Base-by-base conservation (phyloP, 2,329 filamentous ascomycete genomes). In the Colletotrichum sp. region DNA sequence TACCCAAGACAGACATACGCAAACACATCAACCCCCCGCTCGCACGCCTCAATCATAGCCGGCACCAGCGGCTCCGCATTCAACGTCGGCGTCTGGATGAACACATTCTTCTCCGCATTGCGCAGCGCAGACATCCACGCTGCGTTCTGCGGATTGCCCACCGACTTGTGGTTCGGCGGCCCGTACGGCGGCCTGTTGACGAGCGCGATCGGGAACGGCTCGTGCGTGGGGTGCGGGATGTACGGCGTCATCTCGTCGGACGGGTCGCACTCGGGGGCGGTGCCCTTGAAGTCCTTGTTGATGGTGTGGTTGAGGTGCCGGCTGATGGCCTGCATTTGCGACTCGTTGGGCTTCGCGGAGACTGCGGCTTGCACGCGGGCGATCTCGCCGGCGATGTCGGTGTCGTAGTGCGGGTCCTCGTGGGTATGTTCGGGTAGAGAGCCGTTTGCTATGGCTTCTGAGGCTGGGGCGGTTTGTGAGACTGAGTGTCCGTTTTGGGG, bases 1-100 rank as follows among this genome's bases (percentile, higher is more conserved):
- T 96, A 96, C 2, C 95, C 94, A 1, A 96, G 89, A 78, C 93
- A 95, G 2, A 95, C 88, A 77, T 95, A 96, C 81, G 92, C 93
- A 1, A 90, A 92, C 0, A 96, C 91, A 67, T 92, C 86, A 1
- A 96, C 84, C 0, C 94, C 94, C 2, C 94, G 87, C 75, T 92
- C 88, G n/a, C 93, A 89, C 0, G 95, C 94, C 5, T 88, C 89
- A 1, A 90, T 81, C 5, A 96, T 89, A 1, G 92, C 92, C 0
- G 92, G 89, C 0, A 95, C 80, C 0, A 96, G 85, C 0, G 92
- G 92, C 72, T 90, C 90, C 1, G 94, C 94, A 79, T 96, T 96
- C 48, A 96, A 88, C 26, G 95, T 93, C 0, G 95, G 95, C 0
- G 93, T 93, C 82, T 96, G 94, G 74, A 96, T 95, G 80, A 96